phyloP scores from a whole-genome alignment of 2,329 filamentous ascomycete species.

The Trichoderma arundinaceum region DNA sequence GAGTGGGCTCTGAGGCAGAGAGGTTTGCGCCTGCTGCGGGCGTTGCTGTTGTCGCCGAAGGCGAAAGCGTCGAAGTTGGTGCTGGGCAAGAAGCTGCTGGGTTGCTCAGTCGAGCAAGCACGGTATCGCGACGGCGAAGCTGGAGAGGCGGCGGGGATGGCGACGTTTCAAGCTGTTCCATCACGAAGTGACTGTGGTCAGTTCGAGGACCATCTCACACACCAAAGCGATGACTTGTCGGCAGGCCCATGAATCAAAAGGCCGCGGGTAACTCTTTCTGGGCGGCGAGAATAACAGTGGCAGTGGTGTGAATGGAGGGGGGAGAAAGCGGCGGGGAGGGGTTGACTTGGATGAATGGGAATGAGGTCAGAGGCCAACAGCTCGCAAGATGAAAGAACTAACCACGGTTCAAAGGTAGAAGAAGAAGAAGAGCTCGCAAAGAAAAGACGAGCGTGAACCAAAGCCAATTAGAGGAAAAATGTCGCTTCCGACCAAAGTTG shows the following conservation, averaged over 20 bases:
- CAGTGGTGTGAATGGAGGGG: constrained; percentile 22
- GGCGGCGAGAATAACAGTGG: background rate
- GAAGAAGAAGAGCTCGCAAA: background rate
- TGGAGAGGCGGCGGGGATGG: constrained; percentile 40
- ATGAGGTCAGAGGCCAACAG: constrained; percentile 30
- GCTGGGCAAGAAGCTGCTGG: constrained; percentile 32
- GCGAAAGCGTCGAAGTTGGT: constrained; percentile 18
- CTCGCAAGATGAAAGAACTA: constrained; percentile 29
- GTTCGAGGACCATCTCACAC: constrained; percentile 38
- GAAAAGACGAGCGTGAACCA: background rate
- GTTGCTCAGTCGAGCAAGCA: constrained; percentile 38
- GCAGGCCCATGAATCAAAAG: constrained; percentile 34
- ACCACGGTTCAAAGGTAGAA: constrained; percentile 7
- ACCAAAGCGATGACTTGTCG: constrained; percentile 36
- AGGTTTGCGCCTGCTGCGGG: constrained; percentile 36
- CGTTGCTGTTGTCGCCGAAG: constrained; percentile 29
- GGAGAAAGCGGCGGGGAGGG: constrained; percentile 25
- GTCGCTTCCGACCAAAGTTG: background rate
- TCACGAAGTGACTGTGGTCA: constrained; percentile 51
- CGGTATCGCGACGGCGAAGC: constrained; percentile 39
- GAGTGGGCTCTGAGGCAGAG: constrained; percentile 54
- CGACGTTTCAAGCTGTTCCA: constrained; percentile 55
- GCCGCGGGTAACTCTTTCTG: constrained; percentile 1
- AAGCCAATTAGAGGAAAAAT: background rate
- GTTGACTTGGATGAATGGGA: constrained; percentile 20